These are phyloP conservation scores for Clonostachys sp. DNA, from an alignment of 2,329 filamentous ascomycete species.

Conservation along the genomic window DNA sequence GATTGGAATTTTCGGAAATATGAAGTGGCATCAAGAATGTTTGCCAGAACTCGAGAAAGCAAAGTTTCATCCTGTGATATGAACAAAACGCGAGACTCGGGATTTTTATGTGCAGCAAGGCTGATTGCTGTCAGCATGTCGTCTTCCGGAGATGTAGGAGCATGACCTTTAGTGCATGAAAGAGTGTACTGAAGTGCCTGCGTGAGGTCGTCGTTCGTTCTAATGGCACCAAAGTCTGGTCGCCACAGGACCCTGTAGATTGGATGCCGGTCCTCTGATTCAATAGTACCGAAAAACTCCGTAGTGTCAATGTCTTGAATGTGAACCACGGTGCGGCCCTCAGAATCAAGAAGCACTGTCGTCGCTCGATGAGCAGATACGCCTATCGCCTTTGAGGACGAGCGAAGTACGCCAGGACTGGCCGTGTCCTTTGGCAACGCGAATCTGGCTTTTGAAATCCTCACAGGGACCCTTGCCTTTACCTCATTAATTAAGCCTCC, in stretches of 20 bases:
- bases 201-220: background rate
- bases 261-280: background rate
- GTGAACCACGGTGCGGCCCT: background rate
- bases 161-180: background rate
- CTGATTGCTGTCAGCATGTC: background rate
- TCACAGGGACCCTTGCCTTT: background rate
- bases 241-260: background rate
- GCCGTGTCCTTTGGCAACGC: background rate
- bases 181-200: background rate
- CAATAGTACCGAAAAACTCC: no score
- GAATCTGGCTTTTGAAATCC: background rate
- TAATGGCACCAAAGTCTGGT: background rate
- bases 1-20: background rate
- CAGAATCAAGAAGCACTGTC: background rate
- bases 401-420: background rate
- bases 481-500: background rate
- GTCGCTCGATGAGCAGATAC: background rate
- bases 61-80: background rate
- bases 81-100: background rate
- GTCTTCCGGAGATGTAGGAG: background rate
- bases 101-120: background rate
- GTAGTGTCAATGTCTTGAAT: background rate
- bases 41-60: background rate
- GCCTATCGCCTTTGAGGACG: background rate
- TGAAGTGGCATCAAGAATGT: background rate